Evolutionary conservation across 768 basidiomycete genomes (phyloP).

Genomic region (Mycena amicta): DNA sequence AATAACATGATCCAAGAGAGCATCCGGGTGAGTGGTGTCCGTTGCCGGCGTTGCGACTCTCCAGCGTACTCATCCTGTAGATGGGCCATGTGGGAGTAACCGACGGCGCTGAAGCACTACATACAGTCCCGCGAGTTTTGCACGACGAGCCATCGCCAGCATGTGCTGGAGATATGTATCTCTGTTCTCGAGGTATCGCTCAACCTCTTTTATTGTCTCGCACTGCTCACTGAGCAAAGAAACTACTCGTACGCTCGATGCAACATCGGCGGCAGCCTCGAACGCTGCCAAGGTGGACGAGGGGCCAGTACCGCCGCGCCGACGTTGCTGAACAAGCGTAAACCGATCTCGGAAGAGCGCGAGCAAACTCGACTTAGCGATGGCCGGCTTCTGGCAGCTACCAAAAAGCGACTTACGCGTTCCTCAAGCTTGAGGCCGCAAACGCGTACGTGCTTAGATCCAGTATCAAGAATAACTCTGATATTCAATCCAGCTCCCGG

Average conservation of each 20-base stretch:
- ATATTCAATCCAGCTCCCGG: slow-evolving; percentile 57
- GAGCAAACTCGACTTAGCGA: slow-evolving; percentile 83
- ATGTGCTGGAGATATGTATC: slow-evolving; percentile 92
- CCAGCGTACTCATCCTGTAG: slow-evolving; percentile 39
- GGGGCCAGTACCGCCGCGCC: slow-evolving; percentile 14
- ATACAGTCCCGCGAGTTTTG: slow-evolving; percentile 94
- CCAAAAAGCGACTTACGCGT: slow-evolving; percentile 76
- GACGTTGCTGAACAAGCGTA: slow-evolving; percentile 31
- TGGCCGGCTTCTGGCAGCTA: slow-evolving; percentile 70
- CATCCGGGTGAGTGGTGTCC: slow-evolving; percentile 67
- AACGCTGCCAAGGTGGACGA: slow-evolving; percentile 25
- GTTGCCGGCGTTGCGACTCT: neutral
- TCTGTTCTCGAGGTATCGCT: slow-evolving; percentile 70
- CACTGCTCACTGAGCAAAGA: slow-evolving; percentile 82
- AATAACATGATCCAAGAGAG: slow-evolving; percentile 99
- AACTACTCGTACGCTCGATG: slow-evolving; percentile 88
- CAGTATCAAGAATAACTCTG: neutral
- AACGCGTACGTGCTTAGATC: slow-evolving; percentile 51
- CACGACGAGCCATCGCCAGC: slow-evolving; percentile 83
- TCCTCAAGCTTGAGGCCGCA: slow-evolving; percentile 67
- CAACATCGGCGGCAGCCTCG: slow-evolving; percentile 40
- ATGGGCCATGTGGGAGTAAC: slow-evolving; percentile 86
- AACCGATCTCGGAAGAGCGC: slow-evolving; percentile 58
- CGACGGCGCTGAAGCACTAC: slow-evolving; percentile 74
- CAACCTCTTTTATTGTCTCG: neutral